Conservation (phyloP, 352 stramenopile genomes). For the Phytophthora palmivora region DNA sequence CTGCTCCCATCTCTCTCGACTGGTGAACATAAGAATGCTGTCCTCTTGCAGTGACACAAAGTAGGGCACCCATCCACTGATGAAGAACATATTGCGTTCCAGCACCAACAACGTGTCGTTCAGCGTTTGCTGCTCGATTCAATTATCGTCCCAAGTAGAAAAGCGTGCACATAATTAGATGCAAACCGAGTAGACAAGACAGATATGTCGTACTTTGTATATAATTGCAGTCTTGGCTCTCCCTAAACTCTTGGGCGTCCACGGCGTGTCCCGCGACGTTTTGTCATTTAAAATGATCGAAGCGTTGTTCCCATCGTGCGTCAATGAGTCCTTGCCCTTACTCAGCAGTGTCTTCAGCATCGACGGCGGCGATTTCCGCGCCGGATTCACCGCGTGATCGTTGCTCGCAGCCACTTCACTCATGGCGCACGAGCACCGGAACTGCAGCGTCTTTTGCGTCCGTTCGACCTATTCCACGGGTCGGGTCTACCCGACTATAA, state of each 20-base stretch:
- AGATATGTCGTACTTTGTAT: constrained; percentile 66
- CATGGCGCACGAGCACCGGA: constrained; percentile 11
- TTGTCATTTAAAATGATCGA: constrained; percentile 76
- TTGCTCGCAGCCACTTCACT: constrained; percentile 14
- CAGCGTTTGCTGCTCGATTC: constrained; percentile 71
- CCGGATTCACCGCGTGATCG: background rate
- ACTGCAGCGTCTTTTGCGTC: constrained; percentile 17
- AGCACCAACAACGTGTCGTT: constrained; percentile 85
- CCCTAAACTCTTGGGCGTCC: constrained; percentile 86
- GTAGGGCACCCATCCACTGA: constrained; percentile 77
- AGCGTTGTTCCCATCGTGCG: constrained; percentile 83
- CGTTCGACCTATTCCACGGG: constrained; percentile 8
- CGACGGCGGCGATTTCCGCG: constrained; percentile 25
- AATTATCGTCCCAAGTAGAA: constrained; percentile 13
- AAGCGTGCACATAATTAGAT: constrained; percentile 5
- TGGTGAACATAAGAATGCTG: constrained; percentile 79
- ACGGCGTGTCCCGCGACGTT: constrained; percentile 58
- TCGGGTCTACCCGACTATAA: background rate
- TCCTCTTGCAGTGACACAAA: constrained; percentile 89
- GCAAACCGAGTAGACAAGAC: background rate
- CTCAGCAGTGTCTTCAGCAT: constrained; percentile 48
- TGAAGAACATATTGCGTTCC: constrained; percentile 88
- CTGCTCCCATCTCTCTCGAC: constrained; percentile 85
- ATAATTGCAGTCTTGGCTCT: constrained; percentile 87
- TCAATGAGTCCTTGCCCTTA: constrained; percentile 48